Conservation (phyloP, 768 basidiomycete genomes). For the Termitomyces sp. region DNA sequence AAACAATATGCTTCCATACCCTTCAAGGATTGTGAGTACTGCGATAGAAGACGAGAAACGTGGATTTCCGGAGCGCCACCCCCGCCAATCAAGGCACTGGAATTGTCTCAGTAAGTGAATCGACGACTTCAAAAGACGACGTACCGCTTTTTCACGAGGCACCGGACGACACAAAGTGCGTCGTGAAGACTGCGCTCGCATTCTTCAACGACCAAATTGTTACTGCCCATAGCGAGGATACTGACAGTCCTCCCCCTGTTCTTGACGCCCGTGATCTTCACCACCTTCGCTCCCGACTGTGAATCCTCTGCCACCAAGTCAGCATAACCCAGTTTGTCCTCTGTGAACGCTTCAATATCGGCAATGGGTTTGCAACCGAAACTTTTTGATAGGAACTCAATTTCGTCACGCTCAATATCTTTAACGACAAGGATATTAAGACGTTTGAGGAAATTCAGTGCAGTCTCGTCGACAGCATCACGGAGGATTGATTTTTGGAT, state of each 20-base stretch:
- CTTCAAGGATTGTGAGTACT: conserved; percentile 88
- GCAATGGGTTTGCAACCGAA: conserved; percentile 95
- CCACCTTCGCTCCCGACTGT: conserved; percentile 82
- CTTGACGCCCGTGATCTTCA: conserved; percentile 92
- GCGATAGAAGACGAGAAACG: conserved; percentile 86
- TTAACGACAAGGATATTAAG: conserved; percentile 96
- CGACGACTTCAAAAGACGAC: conserved; percentile 15
- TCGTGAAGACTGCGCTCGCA: conserved; percentile 97
- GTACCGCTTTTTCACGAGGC: conserved; percentile 96
- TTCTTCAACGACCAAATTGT: conserved; percentile 92
- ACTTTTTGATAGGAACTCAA: conserved; percentile 94
- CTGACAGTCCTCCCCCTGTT: conserved; percentile 93
- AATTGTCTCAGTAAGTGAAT: background rate
- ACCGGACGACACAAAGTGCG: conserved; percentile 97
- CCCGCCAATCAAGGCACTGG: conserved; percentile 86
- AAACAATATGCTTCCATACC: conserved; percentile 99
- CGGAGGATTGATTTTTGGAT: conserved; percentile 99
- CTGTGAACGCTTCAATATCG: conserved; percentile 95
- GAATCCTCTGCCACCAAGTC: conserved; percentile 91
- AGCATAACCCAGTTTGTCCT: conserved; percentile 96
- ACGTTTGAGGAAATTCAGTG: conserved; percentile 95
- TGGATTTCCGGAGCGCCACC: conserved; percentile 99
- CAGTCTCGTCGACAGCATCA: conserved; percentile 97
- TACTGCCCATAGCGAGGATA: conserved; percentile 92
- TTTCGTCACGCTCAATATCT: conserved; percentile 98